phyloP scores from a whole-genome alignment of 257 asterid genomes.

The Forsythia suspensa region DNA sequence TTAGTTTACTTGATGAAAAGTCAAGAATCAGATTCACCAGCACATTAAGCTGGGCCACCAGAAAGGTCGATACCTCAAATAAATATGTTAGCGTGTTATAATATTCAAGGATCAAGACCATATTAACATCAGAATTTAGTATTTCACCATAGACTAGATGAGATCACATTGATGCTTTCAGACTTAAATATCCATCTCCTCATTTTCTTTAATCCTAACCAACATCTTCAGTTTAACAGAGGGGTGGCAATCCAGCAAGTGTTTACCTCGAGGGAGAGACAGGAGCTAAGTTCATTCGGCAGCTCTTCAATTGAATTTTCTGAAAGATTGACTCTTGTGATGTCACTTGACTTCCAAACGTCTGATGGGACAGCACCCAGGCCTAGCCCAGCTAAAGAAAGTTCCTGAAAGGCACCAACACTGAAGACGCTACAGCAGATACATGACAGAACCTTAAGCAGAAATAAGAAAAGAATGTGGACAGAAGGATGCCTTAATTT shows the following conservation, averaged over 20 bases:
- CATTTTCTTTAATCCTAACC: conserved; percentile 15
- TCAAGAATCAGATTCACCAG: neutral
- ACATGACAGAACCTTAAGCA: conserved; percentile 9
- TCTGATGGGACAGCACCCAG: conserved; percentile 78
- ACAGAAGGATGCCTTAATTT: conserved; percentile 11
- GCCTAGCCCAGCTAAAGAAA: conserved; percentile 63
- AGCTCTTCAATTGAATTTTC: conserved; percentile 76
- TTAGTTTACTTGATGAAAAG: neutral
- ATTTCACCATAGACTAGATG: conserved; percentile 6
- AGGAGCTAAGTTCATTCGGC: conserved; percentile 77
- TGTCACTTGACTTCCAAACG: conserved; percentile 64
- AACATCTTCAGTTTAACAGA: conserved; percentile 14
- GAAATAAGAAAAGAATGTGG: neutral
- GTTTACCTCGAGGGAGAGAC: conserved; percentile 77
- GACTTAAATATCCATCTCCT: conserved; percentile 14
- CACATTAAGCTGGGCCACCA: conserved; percentile 10
- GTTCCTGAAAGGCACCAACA: conserved; percentile 62
- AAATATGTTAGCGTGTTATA: neutral
- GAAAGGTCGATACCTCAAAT: conserved; percentile 5
- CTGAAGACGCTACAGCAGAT: conserved; percentile 13
- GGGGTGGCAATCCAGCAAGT: conserved; percentile 19
- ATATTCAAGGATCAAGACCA: conserved; percentile 1
- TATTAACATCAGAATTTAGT: neutral
- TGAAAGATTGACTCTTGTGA: conserved; percentile 79
- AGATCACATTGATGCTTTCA: conserved; percentile 4